phyloP scores from a whole-genome alignment of 106 monocot genomes.

The Alisma plantagoaquatica region DNA sequence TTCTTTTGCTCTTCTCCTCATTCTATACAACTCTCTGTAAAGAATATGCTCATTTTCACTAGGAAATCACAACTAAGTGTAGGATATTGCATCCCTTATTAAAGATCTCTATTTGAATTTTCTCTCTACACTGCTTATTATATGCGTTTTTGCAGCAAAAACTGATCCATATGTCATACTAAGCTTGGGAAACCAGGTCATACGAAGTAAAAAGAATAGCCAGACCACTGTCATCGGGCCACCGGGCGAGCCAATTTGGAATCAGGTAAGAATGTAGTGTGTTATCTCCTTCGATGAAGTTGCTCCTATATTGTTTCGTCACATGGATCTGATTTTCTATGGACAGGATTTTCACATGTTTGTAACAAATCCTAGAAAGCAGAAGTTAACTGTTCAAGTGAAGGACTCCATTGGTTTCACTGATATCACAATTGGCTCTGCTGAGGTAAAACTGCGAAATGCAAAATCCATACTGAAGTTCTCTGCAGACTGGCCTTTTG shows the following conservation, averaged over 20 bases:
- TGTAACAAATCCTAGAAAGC: conserved; percentile 65
- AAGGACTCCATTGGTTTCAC: conserved; percentile 66
- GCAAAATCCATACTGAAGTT: too few relatives aligned
- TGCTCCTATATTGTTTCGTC: too few relatives aligned
- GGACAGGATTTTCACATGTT: conserved; percentile 80
- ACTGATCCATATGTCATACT: conserved; percentile 87
- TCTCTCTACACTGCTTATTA: too few relatives aligned
- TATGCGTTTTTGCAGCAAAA: too few relatives aligned
- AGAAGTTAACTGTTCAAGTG: conserved; percentile 58
- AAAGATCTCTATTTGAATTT: neutral
- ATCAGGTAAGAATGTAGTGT: conserved; percentile 60
- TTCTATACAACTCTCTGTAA: too few relatives aligned
- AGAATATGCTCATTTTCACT: too few relatives aligned
- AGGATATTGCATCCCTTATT: neutral
- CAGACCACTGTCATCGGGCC: conserved; percentile 81
- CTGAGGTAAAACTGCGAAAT: conserved; percentile 50
- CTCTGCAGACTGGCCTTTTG: too few relatives aligned
- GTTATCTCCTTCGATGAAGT: too few relatives aligned
- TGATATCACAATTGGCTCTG: conserved; percentile 55
- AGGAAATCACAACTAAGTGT: neutral
- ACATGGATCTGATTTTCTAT: neutral
- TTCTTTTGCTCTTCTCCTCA: neutral
- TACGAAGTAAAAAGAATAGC: conserved; percentile 86
- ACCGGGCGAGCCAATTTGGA: conserved; percentile 94
- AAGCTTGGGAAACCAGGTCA: conserved; percentile 62